phyloP scores from a whole-genome alignment of 139 green algal species.

The Chlorella sp. region DNA sequence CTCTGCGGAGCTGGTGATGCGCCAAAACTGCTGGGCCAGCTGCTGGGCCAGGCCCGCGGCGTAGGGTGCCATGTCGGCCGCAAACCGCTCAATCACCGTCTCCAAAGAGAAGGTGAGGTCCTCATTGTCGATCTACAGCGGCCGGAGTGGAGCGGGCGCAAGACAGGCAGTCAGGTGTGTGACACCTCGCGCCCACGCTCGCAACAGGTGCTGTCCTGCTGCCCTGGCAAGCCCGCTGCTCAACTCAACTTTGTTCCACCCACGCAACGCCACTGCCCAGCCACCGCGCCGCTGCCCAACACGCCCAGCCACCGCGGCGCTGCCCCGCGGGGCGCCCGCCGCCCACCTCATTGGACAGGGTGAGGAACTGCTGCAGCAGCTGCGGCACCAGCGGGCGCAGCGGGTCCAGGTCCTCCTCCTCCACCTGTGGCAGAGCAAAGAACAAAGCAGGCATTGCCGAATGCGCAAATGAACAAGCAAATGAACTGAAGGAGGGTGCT shows the following conservation, averaged over 20 bases:
- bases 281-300: too few species aligned
- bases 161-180: too few species aligned
- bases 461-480: too few species aligned
- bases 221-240: too few species aligned
- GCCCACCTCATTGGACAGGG: constrained; percentile 88
- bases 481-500: too few species aligned
- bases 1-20: constrained; percentile 44
- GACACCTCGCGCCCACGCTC: too few species aligned
- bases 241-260: too few species aligned
- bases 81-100: constrained; percentile 96
- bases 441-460: too few species aligned
- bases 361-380: constrained; percentile 91
- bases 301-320: background rate
- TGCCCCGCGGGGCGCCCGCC: background rate
- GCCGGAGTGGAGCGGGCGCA: too few species aligned
- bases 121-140: constrained; percentile 85
- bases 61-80: constrained; percentile 93
- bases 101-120: constrained; percentile 96
- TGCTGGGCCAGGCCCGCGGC: constrained; percentile 82
- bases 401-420: constrained; percentile 77
- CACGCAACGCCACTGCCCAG: too few species aligned
- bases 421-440: constrained; percentile 40
- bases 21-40: constrained; percentile 80
- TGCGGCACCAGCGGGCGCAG: constrained; percentile 85
- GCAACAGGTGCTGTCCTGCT: too few species aligned